Conservation (phyloP, 176 grass and related monocot genomes). For the Oryza glaberrima region DNA sequence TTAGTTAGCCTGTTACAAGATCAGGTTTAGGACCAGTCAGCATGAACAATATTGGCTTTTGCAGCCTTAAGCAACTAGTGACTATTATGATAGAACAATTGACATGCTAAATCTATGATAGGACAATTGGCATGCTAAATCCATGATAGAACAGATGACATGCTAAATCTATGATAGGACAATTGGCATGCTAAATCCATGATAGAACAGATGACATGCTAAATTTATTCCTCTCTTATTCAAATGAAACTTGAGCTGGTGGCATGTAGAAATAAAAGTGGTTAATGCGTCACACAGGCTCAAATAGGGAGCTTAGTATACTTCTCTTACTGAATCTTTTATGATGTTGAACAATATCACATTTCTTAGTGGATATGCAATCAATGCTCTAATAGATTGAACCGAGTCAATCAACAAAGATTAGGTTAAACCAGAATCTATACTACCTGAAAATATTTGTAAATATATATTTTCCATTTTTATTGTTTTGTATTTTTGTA, state of each 20-base stretch:
- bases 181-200: background rate
- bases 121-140: background rate
- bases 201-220: background rate
- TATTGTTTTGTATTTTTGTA: background rate
- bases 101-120: background rate
- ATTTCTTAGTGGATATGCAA: slow-evolving; percentile 12
- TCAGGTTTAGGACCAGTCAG: background rate
- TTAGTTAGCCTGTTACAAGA: background rate
- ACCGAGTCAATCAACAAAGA: background rate
- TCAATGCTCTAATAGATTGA: background rate
- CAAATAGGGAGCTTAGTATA: slow-evolving; percentile 11
- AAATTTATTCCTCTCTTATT: slow-evolving; percentile 7
- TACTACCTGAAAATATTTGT: slow-evolving; percentile 10
- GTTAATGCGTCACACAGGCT: background rate
- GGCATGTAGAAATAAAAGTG: background rate
- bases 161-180: slow-evolving; percentile 11
- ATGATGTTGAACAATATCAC: slow-evolving; percentile 14
- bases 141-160: background rate
- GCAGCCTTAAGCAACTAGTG: background rate
- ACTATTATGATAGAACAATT: background rate
- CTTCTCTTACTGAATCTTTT: background rate
- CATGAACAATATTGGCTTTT: background rate
- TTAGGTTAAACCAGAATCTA: background rate
- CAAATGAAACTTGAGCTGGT: slow-evolving; percentile 1
- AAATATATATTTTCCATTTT: background rate